Evolutionary conservation across 2,329 filamentous ascomycete species (phyloP).

Genomic region (Hysterium pulicare): DNA sequence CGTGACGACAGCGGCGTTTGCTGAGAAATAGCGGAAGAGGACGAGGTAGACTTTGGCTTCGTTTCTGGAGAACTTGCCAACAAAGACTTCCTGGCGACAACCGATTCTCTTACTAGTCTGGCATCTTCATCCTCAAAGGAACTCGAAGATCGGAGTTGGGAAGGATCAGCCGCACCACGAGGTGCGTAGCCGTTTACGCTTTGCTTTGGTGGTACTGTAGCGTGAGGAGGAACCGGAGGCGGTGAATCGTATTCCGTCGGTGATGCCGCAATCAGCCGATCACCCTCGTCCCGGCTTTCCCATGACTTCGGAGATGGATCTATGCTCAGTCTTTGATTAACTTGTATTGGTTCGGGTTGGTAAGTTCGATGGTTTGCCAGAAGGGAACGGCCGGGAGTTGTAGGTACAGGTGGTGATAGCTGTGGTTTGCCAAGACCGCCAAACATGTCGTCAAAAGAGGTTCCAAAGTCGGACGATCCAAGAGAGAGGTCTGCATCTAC

Average conservation of each 20-base stretch:
- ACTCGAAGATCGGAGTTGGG: constrained; percentile 21
- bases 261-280: constrained; percentile 46
- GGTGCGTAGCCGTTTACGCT: constrained; percentile 25
- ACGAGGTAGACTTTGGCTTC: constrained; percentile 22
- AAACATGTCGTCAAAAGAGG: constrained; percentile 53
- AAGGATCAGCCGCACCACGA: constrained; percentile 28
- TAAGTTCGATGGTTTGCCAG: constrained; percentile 33
- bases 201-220: constrained; percentile 14
- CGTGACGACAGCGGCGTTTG: constrained; percentile 31
- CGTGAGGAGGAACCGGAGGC: constrained; percentile 31
- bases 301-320: constrained; percentile 52
- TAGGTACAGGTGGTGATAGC: constrained; percentile 21
- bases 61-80: constrained; percentile 19
- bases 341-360: constrained; percentile 43
- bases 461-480: constrained; percentile 35
- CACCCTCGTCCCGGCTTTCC: constrained; percentile 50
- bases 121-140: constrained; percentile 28
- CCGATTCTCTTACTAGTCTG: constrained; percentile 25
- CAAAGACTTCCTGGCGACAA: constrained; percentile 19
- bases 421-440: constrained; percentile 26
- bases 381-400: constrained; percentile 28
- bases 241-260: constrained; percentile 34
- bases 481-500: constrained; percentile 41
- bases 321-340: constrained; percentile 42
- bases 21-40: constrained; percentile 29